Percentiles rank a stretch among this genome's conserved stretches.
These are phyloP conservation scores for Hypoxylon fuscum DNA, from an alignment of 495 filamentous ascomycete genomes.

Conservation along the genomic window DNA sequence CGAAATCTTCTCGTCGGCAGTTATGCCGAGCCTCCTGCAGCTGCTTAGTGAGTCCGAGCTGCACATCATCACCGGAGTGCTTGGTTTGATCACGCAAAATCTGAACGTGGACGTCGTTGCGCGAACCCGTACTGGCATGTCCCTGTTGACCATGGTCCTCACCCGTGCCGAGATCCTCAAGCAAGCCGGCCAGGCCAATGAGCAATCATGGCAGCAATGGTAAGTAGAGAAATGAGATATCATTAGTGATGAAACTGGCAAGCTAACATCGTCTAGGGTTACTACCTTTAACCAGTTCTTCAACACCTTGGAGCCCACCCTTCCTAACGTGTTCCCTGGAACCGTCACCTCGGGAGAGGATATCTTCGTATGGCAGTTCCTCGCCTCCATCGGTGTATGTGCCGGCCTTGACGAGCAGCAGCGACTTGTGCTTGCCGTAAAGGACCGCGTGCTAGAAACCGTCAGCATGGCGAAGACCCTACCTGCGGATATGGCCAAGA, in stretches of 20 bases:
- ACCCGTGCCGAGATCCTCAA: slow-evolving; percentile 93
- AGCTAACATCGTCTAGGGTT: slow-evolving; percentile 52
- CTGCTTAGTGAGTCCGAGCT: slow-evolving; percentile 92
- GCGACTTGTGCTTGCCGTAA: slow-evolving; percentile 90
- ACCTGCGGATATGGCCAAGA: slow-evolving; percentile 81
- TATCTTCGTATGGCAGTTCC: slow-evolving; percentile 96
- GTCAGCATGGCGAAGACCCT: slow-evolving; percentile 86
- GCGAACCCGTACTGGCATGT: slow-evolving; percentile 83
- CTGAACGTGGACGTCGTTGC: slow-evolving; percentile 81
- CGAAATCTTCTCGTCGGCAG: slow-evolving; percentile 84
- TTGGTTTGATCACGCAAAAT: slow-evolving; percentile 83
- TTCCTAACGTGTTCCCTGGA: slow-evolving; percentile 86
- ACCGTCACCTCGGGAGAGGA: slow-evolving; percentile 84
- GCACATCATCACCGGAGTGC: slow-evolving; percentile 85
- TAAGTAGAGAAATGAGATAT: slow-evolving; percentile 52
- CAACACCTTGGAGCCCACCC: slow-evolving; percentile 80
- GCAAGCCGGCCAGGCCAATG: slow-evolving; percentile 72
- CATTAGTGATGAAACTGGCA: neutral
- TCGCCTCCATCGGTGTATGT: slow-evolving; percentile 91
- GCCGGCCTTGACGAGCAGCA: slow-evolving; percentile 94
- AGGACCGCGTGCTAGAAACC: slow-evolving; percentile 98
- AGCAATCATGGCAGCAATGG: slow-evolving; percentile 85
- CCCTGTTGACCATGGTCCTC: slow-evolving; percentile 92
- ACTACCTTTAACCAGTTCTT: slow-evolving; percentile 84
- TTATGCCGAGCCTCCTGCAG: slow-evolving; percentile 87